phyloP scores from a whole-genome alignment of 441 rosid species.

The Arabidopsis lyrata region DNA sequence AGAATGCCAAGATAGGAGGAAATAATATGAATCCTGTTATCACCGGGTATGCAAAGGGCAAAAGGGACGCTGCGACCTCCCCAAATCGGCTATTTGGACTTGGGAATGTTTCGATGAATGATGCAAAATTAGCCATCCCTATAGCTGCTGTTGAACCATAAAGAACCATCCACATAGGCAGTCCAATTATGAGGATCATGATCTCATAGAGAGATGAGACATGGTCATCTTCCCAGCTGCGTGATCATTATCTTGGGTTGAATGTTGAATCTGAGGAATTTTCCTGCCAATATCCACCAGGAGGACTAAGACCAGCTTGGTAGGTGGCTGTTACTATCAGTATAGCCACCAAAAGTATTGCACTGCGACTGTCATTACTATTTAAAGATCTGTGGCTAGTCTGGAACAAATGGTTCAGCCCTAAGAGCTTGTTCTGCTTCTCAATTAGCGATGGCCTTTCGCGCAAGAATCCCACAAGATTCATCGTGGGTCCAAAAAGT shows the following conservation, averaged over 20 bases:
- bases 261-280: neutral
- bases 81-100: neutral
- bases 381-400: neutral
- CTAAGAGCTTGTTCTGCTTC: slow-evolving; percentile 21
- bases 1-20: neutral
- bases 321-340: slow-evolving; percentile 48
- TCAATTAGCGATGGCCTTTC: slow-evolving; percentile 28
- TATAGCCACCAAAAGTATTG: slow-evolving; percentile 44
- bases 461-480: slow-evolving; percentile 32
- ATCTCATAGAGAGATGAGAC: slow-evolving; percentile 29
- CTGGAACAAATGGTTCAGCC: neutral
- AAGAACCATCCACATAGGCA: slow-evolving; percentile 31
- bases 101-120: neutral
- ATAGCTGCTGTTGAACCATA: slow-evolving; percentile 4
- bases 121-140: slow-evolving; percentile 2
- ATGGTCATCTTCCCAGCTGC: slow-evolving; percentile 33
- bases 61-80: neutral
- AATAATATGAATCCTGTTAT: neutral
- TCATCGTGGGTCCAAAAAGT: neutral
- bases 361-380: slow-evolving; percentile 22
- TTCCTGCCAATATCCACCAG: slow-evolving; percentile 44
- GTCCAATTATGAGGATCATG: slow-evolving; percentile 29
- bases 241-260: neutral
- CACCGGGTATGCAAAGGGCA: neutral
- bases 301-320: slow-evolving; percentile 46